Conservation (phyloP, 257 asterid genomes). For the Linderniella brevidens region DNA sequence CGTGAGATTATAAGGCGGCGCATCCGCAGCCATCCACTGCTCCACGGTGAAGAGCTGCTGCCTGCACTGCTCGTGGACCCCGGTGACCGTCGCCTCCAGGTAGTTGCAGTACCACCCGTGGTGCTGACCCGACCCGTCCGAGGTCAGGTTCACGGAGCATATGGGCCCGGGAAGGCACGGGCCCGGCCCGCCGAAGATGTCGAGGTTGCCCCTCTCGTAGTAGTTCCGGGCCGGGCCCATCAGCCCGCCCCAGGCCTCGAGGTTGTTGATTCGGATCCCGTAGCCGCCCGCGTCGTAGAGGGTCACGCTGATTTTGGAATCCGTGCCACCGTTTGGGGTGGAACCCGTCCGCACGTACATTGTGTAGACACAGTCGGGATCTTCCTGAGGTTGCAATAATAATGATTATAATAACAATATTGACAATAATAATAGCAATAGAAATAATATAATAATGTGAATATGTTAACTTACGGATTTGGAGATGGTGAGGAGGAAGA, state of each 20-base stretch:
- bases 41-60: constrained; percentile 1
- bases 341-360: constrained; percentile 4
- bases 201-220: constrained; percentile 5
- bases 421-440: too few species aligned
- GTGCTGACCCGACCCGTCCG: constrained; percentile 2
- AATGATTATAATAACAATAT: too few species aligned
- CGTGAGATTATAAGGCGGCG: neutral
- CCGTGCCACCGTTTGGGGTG: neutral
- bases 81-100: neutral
- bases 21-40: constrained; percentile 3
- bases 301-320: neutral
- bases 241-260: constrained; percentile 5
- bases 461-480: too few species aligned
- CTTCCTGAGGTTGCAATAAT: neutral
- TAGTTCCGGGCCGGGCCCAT: constrained; percentile 3
- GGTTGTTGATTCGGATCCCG: constrained; percentile 3
- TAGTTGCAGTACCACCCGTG: constrained; percentile 9
- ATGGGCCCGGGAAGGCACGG: constrained; percentile 1
- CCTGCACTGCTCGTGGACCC: constrained; percentile 1
- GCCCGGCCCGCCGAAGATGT: constrained; percentile 5
- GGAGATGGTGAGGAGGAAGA: too few species aligned
- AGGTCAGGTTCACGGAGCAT: constrained; percentile 5
- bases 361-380: constrained; percentile 4
- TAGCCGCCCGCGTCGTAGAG: neutral
- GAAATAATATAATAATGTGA: too few species aligned